Conservation (phyloP, 1,284 basidiomycete genomes). For the Ustilago loliicola region DNA sequence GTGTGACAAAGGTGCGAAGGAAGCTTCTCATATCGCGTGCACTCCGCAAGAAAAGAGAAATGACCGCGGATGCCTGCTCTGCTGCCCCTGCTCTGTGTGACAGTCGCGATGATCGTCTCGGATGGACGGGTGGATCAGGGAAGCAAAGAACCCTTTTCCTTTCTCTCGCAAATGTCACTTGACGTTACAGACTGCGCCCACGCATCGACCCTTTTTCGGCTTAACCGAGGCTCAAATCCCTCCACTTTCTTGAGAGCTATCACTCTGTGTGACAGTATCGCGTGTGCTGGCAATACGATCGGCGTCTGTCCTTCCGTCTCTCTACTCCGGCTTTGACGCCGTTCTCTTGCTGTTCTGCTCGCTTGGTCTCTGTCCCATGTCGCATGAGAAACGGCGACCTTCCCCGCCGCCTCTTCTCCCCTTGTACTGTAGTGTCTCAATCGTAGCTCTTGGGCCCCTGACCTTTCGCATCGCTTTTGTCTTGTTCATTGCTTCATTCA, state of each 20-base stretch:
- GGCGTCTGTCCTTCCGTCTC: not conserved
- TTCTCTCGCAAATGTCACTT: slow-evolving; percentile 21
- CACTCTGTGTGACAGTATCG: slow-evolving; percentile 1
- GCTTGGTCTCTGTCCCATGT: not conserved
- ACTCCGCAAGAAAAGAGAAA: slow-evolving; percentile 1
- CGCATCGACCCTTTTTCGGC: not conserved
- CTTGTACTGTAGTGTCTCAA: not conserved
- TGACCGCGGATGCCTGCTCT: not conserved
- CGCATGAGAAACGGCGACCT: not conserved
- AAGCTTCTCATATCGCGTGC: not conserved
- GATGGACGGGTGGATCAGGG: slow-evolving; percentile 23
- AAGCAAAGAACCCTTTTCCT: not conserved
- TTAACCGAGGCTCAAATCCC: slow-evolving; percentile 5
- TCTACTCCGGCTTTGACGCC: not conserved
- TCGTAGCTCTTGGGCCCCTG: slow-evolving; percentile 1
- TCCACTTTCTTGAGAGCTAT: slow-evolving; percentile 4
- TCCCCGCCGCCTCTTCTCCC: not conserved
- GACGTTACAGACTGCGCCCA: slow-evolving; percentile 21
- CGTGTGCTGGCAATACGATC: slow-evolving; percentile 10
- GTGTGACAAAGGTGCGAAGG: not conserved
- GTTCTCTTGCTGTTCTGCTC: not conserved
- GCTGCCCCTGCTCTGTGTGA: not conserved
- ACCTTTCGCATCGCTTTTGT: not conserved
- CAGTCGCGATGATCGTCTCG: slow-evolving; percentile 16
- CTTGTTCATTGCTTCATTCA: not conserved